Evolutionary conservation across 2,329 filamentous ascomycete species (phyloP).

Genomic region (Aspergillus ustus): DNA sequence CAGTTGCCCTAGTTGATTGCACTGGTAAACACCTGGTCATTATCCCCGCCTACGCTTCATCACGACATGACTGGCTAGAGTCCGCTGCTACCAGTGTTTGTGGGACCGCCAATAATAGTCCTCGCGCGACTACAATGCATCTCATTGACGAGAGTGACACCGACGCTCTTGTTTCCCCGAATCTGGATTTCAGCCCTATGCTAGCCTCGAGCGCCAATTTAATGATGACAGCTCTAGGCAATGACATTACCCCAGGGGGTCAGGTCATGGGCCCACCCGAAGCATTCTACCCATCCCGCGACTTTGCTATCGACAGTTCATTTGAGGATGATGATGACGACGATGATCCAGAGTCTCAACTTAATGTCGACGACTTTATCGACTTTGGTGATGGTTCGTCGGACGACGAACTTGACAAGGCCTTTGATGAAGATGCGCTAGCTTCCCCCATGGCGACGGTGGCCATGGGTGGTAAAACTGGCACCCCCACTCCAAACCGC

Average conservation of each 20-base stretch:
- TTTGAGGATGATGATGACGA: constrained; percentile 67
- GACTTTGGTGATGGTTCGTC: constrained; percentile 65
- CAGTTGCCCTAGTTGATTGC: constrained; percentile 53
- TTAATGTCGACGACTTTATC: constrained; percentile 73
- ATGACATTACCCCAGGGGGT: constrained; percentile 54
- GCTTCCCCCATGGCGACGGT: constrained; percentile 54
- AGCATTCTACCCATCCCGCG: constrained; percentile 73
- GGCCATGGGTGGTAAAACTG: constrained; percentile 36
- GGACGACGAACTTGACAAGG: constrained; percentile 64
- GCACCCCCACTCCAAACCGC: constrained; percentile 44
- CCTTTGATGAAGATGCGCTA: constrained; percentile 50
- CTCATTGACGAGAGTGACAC: constrained; percentile 51
- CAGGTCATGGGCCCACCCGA: constrained; percentile 75
- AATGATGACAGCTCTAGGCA: constrained; percentile 75
- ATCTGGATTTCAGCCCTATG: constrained; percentile 56
- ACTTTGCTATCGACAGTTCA: constrained; percentile 61
- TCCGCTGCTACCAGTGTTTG: constrained; percentile 47
- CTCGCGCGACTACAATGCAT: constrained; percentile 44
- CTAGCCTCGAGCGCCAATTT: constrained; percentile 72
- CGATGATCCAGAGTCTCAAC: constrained; percentile 65
- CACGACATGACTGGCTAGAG: constrained; percentile 51
- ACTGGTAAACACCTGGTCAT: constrained; percentile 55
- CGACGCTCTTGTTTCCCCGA: constrained; percentile 46
- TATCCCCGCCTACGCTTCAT: constrained; percentile 52
- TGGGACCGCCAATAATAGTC: constrained; percentile 50